Evolutionary conservation across 164 flowering plant genomes (phyloP).

Genomic region (Sextonia rubra): DNA sequence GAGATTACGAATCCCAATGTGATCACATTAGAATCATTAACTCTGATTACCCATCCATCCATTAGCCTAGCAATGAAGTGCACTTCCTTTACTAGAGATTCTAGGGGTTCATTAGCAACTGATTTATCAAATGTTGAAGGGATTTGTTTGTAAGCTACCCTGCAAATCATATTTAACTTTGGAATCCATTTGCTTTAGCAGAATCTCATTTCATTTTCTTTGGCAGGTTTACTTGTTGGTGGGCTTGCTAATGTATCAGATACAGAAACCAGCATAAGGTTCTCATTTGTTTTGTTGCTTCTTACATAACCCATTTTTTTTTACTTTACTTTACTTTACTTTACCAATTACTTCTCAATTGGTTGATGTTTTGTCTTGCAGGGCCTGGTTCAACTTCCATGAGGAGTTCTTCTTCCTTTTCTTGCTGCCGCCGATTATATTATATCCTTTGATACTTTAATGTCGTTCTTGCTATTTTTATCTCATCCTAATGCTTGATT

Average conservation of each 20-base stretch:
- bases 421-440: slow-evolving; percentile 90
- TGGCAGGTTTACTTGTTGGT: slow-evolving; percentile 87
- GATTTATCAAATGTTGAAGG: too few species aligned
- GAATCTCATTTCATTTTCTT: not conserved
- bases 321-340: not conserved
- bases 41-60: too few species aligned
- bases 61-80: too few species aligned
- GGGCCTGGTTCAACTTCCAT: slow-evolving; percentile 96
- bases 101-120: too few species aligned
- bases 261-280: slow-evolving; percentile 89
- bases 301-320: not conserved
- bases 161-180: too few species aligned
- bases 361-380: slow-evolving; percentile 26
- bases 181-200: too few species aligned
- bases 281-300: not conserved
- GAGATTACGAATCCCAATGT: too few species aligned
- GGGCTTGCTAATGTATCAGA: slow-evolving; percentile 88
- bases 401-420: slow-evolving; percentile 97
- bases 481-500: too few species aligned
- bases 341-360: not conserved
- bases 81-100: too few species aligned
- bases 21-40: too few species aligned
- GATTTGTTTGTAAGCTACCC: too few species aligned
- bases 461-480: not conserved
- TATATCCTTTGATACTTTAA: slow-evolving; percentile 55